A percentile compares a stretch with the other conserved stretches of the same genome.
phyloP scores from a whole-genome alignment of 306 rosid species.

The Alnus glutinosa region DNA sequence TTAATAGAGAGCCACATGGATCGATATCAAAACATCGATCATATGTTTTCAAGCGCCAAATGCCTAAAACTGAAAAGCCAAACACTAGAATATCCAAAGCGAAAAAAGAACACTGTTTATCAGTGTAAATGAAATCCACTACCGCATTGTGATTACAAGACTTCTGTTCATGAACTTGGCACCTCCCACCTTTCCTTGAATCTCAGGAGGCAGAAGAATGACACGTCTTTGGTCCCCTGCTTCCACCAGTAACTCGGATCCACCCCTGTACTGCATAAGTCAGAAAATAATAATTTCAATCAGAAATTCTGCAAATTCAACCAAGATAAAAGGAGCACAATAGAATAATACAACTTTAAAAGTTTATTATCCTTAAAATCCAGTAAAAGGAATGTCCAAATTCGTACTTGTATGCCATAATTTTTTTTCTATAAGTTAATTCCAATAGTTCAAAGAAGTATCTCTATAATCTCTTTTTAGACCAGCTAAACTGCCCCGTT shows the following conservation, averaged over 20 bases:
- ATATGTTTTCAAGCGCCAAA: neutral
- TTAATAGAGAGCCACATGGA: too few species aligned
- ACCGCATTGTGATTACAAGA: slow-evolving; percentile 73
- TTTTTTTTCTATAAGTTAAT: neutral
- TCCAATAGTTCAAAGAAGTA: neutral
- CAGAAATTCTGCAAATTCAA: slow-evolving; percentile 20
- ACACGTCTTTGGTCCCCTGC: slow-evolving; percentile 98
- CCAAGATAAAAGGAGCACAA: neutral
- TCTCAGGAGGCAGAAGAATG: slow-evolving; percentile 67
- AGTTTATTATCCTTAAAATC: slow-evolving; percentile 1
- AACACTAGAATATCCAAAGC: slow-evolving; percentile 19
- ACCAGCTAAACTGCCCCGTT: too few species aligned
- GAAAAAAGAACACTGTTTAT: slow-evolving; percentile 6
- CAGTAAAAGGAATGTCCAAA: neutral
- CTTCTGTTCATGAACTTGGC: slow-evolving; percentile 84
- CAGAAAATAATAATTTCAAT: neutral
- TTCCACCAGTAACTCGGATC: slow-evolving; percentile 92
- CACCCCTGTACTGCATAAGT: slow-evolving; percentile 80
- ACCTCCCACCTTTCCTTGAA: slow-evolving; percentile 93
- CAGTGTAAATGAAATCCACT: neutral
- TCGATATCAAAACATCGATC: too few species aligned
- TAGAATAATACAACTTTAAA: neutral
- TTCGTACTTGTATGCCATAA: neutral
- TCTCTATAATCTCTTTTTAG: neutral
- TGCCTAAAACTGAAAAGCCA: neutral